Percentiles rank a stretch among this genome's conserved stretches.
Evolutionary conservation across 2,329 filamentous ascomycete species (phyloP).

Genomic region (Cladophialophora carrionii): DNA sequence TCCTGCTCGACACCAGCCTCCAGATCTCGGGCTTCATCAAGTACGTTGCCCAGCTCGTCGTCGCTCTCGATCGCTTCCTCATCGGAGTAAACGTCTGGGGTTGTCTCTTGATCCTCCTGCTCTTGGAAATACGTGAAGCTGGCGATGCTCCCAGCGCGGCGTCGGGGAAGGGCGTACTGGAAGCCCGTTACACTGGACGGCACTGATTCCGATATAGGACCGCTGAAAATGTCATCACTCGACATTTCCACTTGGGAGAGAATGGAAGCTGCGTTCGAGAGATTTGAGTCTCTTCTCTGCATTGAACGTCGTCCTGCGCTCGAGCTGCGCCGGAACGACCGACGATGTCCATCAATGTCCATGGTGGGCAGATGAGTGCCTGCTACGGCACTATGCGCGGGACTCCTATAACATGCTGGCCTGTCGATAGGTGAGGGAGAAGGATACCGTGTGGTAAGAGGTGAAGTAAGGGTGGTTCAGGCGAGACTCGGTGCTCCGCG

Average conservation of each 20-base stretch:
- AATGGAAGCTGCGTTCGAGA: slow-evolving; percentile 66
- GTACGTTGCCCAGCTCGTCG: slow-evolving; percentile 48
- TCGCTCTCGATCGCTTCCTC: slow-evolving; percentile 54
- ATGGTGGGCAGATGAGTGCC: slow-evolving; percentile 18
- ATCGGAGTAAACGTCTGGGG: slow-evolving; percentile 51
- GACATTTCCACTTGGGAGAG: slow-evolving; percentile 99
- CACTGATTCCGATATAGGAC: slow-evolving; percentile 81
- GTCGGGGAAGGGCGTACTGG: slow-evolving; percentile 75
- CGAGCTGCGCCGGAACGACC: neutral
- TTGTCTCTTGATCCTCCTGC: slow-evolving; percentile 73
- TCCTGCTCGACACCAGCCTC: slow-evolving; percentile 42
- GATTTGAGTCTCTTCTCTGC: slow-evolving; percentile 70
- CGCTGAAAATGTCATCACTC: slow-evolving; percentile 91
- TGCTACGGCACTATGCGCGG: slow-evolving; percentile 1
- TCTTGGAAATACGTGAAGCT: slow-evolving; percentile 87
- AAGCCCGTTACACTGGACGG: slow-evolving; percentile 93
- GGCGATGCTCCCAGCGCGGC: slow-evolving; percentile 70
- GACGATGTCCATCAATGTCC: slow-evolving; percentile 41
- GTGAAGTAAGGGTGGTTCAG: neutral
- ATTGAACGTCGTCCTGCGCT: slow-evolving; percentile 41
- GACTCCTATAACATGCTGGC: slow-evolving; percentile 1
- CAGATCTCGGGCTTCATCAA: slow-evolving; percentile 48
- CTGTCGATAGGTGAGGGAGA: neutral
- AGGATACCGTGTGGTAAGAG: neutral
- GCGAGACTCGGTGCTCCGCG: no score